Evolutionary conservation across 2,329 filamentous ascomycete species (phyloP), one percentile per base, ranked within the genome.

Genomic region (Botrytis fabae): DNA sequence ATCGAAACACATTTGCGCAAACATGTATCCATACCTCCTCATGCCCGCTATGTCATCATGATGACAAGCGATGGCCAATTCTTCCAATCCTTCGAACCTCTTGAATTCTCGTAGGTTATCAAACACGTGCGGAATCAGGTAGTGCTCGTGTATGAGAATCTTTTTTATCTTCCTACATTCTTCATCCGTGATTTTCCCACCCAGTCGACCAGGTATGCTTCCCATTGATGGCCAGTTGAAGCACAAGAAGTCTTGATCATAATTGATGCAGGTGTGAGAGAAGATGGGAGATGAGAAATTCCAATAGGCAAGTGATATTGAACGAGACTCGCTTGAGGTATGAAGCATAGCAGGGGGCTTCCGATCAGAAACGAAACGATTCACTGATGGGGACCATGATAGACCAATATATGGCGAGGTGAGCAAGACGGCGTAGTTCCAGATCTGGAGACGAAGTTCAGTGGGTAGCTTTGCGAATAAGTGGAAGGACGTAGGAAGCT

Each of bases 211-310:
- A 9, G 65, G 65, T 10, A 68, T 68, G 16, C 48, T 38, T 10
- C 65, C 65, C 65, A 68, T 57, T 32, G 65, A 68, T 57, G 65
- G 48, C 65, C 65, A 68, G 35, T 57, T 68, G 65, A 68, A 68
- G 48, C 46, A 68, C 65, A 68, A 68, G 48, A 68, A 68, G 48
- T 68, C 65, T 68, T 42, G 65, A 42, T 68, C 35, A 54, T 68
- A 68, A 42, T 57, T 68, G 46, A 68, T 68, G 48, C 35, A 68
- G 35, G 65, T 68, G 18, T 68, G 48, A 57, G 65, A 68, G 35
- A 57, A 68, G 38, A 40, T 22, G 35, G 48, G 25, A 57, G 65
- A 57, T 57, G 65, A 57, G 35, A 68, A 68, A 16, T 25, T 57
- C 35, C 65, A 68, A 57, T 68, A 68, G 20, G 65, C 25, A 68